Conservation (phyloP, 176 grass and related monocot genomes). For the Phyllostachys edulis region DNA sequence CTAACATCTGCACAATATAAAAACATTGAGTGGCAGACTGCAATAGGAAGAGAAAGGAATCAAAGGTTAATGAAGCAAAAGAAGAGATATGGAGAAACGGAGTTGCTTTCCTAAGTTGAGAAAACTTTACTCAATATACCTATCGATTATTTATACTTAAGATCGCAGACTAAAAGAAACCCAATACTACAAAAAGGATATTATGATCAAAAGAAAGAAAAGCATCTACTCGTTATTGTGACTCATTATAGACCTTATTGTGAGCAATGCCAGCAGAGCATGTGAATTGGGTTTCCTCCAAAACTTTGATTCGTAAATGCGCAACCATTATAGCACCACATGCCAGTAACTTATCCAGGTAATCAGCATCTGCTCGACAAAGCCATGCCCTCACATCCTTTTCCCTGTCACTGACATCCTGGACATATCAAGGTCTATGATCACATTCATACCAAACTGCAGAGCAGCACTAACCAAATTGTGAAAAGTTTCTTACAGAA, state of each 20-base stretch:
- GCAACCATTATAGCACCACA: conserved; percentile 89
- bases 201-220: conserved; percentile 32
- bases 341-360: conserved; percentile 75
- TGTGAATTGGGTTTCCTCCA: conserved; percentile 81
- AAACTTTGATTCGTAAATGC: conserved; percentile 68
- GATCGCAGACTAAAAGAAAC: background rate
- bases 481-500: conserved; percentile 47
- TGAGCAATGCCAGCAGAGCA: conserved; percentile 94
- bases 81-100: background rate
- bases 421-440: conserved; percentile 12
- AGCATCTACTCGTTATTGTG: conserved; percentile 33
- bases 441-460: conserved; percentile 13
- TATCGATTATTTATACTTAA: background rate
- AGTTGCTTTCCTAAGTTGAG: background rate
- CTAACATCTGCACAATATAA: conserved; percentile 69
- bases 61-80: background rate
- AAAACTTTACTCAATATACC: background rate
- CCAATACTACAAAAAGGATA: background rate
- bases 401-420: conserved; percentile 59
- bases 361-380: conserved; percentile 53
- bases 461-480: background rate
- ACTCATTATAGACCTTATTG: conserved; percentile 73
- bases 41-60: conserved; percentile 20
- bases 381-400: conserved; percentile 69
- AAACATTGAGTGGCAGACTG: conserved; percentile 27